Evolutionary conservation across 2,329 filamentous ascomycete species (phyloP).

Genomic region (Ophiostoma angusticollis): DNA sequence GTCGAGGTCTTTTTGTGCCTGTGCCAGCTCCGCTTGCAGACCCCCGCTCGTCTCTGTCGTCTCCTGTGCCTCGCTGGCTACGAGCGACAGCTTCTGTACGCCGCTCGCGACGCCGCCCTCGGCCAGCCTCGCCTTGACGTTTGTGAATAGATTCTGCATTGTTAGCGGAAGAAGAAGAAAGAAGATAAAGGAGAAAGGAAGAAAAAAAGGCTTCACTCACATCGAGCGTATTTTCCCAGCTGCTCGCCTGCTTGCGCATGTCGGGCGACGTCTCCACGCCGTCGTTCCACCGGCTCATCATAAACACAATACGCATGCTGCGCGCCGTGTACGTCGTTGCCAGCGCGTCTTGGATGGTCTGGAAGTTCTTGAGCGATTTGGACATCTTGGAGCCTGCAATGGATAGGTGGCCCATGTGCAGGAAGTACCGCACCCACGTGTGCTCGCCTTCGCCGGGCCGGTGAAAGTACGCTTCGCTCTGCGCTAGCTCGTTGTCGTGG

Average conservation of each 20-base stretch:
- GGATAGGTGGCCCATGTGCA: constrained; percentile 53
- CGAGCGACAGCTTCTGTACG: constrained; percentile 9
- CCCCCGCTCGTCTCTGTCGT: not conserved
- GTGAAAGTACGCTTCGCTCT: constrained; percentile 56
- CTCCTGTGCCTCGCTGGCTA: not conserved
- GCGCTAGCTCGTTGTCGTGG: constrained; percentile 55
- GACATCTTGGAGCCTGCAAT: constrained; percentile 51
- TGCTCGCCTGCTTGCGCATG: constrained; percentile 42
- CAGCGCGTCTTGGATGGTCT: constrained; percentile 54
- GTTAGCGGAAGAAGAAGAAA: not conserved
- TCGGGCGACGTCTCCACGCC: constrained; percentile 59
- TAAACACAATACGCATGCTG: constrained; percentile 53
- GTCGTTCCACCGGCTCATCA: constrained; percentile 56
- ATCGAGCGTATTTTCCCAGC: constrained; percentile 38
- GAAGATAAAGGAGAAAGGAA: not conserved
- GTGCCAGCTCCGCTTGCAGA: constrained; percentile 30
- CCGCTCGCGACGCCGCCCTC: constrained; percentile 4
- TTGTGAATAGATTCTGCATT: constrained; percentile 14
- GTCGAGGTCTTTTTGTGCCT: constrained; percentile 44
- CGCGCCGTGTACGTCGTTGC: constrained; percentile 50
- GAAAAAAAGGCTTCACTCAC: constrained; percentile 5
- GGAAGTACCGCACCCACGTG: constrained; percentile 59
- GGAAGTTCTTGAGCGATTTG: constrained; percentile 62
- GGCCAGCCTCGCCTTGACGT: constrained; percentile 12
- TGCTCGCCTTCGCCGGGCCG: constrained; percentile 21